These are phyloP conservation scores for Colletotrichum incanum DNA, from an alignment of 2,329 filamentous ascomycete genomes.

Conservation along the genomic window DNA sequence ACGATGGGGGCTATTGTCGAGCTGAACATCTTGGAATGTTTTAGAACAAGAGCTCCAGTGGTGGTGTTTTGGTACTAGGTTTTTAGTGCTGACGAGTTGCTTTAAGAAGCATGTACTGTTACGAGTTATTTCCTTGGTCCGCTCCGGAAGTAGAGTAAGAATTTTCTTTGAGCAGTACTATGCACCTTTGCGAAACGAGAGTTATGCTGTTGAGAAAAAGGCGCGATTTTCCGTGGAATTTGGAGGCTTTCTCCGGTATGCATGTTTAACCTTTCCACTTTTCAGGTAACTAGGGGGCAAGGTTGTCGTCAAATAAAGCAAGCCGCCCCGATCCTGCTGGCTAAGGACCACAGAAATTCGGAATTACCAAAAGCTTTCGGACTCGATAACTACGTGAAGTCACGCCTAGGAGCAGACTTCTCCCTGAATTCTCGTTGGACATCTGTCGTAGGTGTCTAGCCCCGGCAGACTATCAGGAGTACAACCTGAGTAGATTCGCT, in stretches of 20 bases:
- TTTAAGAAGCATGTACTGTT: background rate
- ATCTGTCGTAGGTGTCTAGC: too few species aligned
- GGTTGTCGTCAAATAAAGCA: background rate
- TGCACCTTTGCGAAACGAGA: background rate
- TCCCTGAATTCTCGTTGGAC: too few species aligned
- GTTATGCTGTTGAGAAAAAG: background rate
- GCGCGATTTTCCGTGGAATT: accelerated
- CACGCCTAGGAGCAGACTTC: too few species aligned
- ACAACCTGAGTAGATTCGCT: too few species aligned
- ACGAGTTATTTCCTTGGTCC: background rate
- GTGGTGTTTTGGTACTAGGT: too few species aligned
- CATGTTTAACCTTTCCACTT: background rate
- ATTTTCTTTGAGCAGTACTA: background rate
- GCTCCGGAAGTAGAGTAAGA: background rate
- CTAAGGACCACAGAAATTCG: background rate
- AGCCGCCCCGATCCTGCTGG: background rate
- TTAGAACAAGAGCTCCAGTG: background rate
- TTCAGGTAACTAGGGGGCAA: background rate
- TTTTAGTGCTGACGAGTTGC: background rate
- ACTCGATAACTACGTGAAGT: background rate
- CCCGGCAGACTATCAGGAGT: too few species aligned
- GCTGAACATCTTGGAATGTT: background rate
- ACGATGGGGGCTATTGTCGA: background rate
- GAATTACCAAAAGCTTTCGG: background rate
- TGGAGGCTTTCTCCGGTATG: background rate